phyloP scores from a whole-genome alignment of 495 filamentous ascomycete species.

The Pyrenula aspistea region DNA sequence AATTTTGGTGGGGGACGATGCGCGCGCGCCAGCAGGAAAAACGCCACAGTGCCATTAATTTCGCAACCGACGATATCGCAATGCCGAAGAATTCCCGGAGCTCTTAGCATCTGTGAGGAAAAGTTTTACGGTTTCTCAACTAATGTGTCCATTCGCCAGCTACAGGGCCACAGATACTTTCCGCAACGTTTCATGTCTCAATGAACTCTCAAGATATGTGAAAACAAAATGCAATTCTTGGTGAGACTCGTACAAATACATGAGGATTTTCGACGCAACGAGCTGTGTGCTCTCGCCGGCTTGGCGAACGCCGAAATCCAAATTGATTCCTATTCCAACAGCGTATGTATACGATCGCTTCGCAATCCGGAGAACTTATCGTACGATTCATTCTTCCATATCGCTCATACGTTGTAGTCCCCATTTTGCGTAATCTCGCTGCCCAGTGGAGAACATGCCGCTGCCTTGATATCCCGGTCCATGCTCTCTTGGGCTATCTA shows the following conservation, averaged over 20 bases:
- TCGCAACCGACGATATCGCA: too few species aligned
- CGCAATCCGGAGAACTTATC: neutral
- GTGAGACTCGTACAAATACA: constrained; percentile 84
- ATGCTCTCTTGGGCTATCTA: constrained; percentile 73
- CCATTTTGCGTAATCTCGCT: constrained; percentile 76
- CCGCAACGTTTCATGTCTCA: too few species aligned
- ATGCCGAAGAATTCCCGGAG: too few species aligned
- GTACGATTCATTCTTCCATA: constrained; percentile 4
- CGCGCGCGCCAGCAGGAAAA: too few species aligned
- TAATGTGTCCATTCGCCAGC: too few species aligned
- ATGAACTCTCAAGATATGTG: too few species aligned
- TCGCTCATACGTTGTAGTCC: constrained; percentile 39
- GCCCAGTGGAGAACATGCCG: constrained; percentile 50
- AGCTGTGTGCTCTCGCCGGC: constrained; percentile 72
- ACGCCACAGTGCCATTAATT: too few species aligned
- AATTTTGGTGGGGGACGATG: too few species aligned
- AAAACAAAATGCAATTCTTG: constrained; percentile 56
- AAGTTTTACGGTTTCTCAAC: too few species aligned
- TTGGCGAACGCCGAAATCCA: constrained; percentile 56
- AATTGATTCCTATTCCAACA: constrained; percentile 56
- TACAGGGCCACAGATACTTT: too few species aligned
- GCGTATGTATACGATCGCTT: constrained; percentile 39
- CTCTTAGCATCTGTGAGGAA: too few species aligned
- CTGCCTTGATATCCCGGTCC: constrained; percentile 54
- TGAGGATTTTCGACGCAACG: constrained; percentile 77